A percentile compares a stretch with the other conserved stretches of the same genome.
Evolutionary conservation across 148 eudicot genomes (phyloP).

Genomic region (Rhododendron simsii): DNA sequence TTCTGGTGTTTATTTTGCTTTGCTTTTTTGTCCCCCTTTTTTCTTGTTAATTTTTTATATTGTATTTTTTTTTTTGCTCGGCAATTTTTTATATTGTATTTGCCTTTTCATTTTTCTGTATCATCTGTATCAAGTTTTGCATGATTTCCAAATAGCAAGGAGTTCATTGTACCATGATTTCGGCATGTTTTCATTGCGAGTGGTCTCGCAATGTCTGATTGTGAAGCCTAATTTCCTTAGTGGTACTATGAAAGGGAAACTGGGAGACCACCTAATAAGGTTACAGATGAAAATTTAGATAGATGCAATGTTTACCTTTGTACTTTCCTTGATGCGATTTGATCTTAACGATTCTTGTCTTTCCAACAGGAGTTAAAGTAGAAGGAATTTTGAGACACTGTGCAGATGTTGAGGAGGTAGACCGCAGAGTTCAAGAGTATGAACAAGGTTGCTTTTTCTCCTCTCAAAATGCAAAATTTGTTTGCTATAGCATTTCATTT

Average conservation of each 20-base stretch:
- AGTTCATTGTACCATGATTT: neutral
- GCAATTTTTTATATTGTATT: no score
- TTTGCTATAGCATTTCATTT: neutral
- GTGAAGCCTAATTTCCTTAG: neutral
- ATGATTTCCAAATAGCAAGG: no score
- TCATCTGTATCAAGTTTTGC: no score
- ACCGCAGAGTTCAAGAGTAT: constrained; percentile 86
- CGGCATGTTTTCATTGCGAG: neutral
- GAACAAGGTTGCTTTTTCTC: constrained; percentile 60
- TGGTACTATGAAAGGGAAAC: neutral
- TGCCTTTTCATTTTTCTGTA: no score
- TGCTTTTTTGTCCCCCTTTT: no score
- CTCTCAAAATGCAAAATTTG: neutral
- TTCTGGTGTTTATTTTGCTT: no score
- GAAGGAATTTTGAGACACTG: constrained; percentile 95
- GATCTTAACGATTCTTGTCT: constrained; percentile 1
- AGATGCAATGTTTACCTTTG: neutral
- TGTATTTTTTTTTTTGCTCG: no score
- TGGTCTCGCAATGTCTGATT: no score
- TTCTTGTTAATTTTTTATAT: no score
- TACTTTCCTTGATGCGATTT: neutral
- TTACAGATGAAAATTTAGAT: neutral
- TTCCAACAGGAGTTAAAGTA: constrained; percentile 54
- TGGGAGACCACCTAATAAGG: neutral
- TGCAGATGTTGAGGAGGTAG: constrained; percentile 99